These are phyloP conservation scores for Plasmodium ovale DNA, from an alignment of 169 alveolate genomes.

Conservation along the genomic window DNA sequence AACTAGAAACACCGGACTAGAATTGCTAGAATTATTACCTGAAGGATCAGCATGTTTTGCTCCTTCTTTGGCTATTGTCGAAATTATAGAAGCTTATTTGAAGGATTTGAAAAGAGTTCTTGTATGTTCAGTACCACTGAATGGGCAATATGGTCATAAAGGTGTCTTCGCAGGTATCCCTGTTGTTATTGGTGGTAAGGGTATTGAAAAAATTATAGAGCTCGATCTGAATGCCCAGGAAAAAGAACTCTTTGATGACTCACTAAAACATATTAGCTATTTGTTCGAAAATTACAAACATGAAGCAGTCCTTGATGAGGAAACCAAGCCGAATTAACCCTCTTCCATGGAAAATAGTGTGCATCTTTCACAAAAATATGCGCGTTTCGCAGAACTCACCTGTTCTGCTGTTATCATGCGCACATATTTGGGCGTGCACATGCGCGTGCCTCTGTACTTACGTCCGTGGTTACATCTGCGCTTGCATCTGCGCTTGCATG, in stretches of 20 bases:
- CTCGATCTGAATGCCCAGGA: constrained; percentile 82
- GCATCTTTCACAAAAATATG: too few species aligned
- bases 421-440: background rate
- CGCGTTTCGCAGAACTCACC: too few species aligned
- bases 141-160: constrained; percentile 85
- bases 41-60: constrained; percentile 86
- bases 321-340: constrained; percentile 33
- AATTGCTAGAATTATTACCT: constrained; percentile 81
- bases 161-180: constrained; percentile 86
- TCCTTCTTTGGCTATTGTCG: constrained; percentile 85
- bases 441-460: too few species aligned
- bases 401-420: background rate
- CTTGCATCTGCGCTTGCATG: too few species aligned
- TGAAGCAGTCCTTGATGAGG: constrained; percentile 64
- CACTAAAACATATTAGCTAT: constrained; percentile 74
- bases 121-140: constrained; percentile 83
- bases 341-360: background rate
- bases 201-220: constrained; percentile 81
- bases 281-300: constrained; percentile 70
- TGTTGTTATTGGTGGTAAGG: constrained; percentile 84
- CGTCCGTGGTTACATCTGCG: too few species aligned
- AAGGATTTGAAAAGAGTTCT: constrained; percentile 84
- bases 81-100: constrained; percentile 83
- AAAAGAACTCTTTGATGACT: constrained; percentile 77
- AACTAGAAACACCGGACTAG: constrained; percentile 83